phyloP scores from a whole-genome alignment of 2,329 filamentous ascomycete genomes.

The Blastomyces parvus region DNA sequence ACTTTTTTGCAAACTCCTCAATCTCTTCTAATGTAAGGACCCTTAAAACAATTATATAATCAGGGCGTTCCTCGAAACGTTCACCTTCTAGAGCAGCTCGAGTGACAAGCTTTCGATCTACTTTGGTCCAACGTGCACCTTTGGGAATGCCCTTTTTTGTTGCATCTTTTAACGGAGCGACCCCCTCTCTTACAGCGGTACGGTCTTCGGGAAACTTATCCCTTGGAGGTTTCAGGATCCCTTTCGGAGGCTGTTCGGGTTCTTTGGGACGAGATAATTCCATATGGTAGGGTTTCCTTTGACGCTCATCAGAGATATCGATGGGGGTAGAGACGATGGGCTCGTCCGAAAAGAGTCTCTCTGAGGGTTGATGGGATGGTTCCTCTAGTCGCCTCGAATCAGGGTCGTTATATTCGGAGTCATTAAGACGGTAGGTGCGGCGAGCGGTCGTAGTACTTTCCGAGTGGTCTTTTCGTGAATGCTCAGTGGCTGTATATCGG shows the following conservation, averaged over 20 bases:
- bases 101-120: slow-evolving; percentile 79
- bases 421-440: background rate
- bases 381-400: background rate
- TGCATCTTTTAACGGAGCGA: slow-evolving; percentile 85
- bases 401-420: background rate
- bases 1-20: slow-evolving; percentile 72
- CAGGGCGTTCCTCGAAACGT: slow-evolving; percentile 80
- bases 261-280: slow-evolving; percentile 37
- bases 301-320: slow-evolving; percentile 17
- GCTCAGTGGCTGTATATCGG: background rate
- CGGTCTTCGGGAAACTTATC: slow-evolving; percentile 78
- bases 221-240: slow-evolving; percentile 77
- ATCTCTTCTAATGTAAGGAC: slow-evolving; percentile 86
- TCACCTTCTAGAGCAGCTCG: slow-evolving; percentile 78
- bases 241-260: slow-evolving; percentile 58
- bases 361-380: slow-evolving; percentile 19
- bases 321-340: slow-evolving; percentile 18
- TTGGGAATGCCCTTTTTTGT: slow-evolving; percentile 65
- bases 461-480: background rate
- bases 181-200: slow-evolving; percentile 75
- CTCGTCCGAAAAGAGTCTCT: slow-evolving; percentile 14
- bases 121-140: slow-evolving; percentile 86
- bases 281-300: slow-evolving; percentile 22
- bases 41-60: slow-evolving; percentile 85
- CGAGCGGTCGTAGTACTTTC: background rate